Evolutionary conservation across 2,329 filamentous ascomycete species (phyloP).

Genomic region (Aureobasidium sp.): DNA sequence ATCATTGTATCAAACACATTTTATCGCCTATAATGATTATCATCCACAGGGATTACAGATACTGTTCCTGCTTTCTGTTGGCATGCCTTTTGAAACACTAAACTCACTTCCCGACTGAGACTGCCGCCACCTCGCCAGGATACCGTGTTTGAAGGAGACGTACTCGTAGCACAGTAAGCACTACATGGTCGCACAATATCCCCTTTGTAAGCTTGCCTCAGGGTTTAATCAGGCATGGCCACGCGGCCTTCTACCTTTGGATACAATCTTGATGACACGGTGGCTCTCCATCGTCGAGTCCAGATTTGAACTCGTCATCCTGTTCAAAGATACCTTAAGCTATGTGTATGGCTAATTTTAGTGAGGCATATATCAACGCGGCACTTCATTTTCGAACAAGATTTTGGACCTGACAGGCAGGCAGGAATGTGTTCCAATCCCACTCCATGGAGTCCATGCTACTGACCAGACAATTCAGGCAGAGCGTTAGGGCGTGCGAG

Average conservation of each 20-base stretch:
- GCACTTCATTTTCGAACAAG: neutral
- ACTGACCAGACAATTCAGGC: neutral
- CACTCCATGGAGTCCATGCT: no score
- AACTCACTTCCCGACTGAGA: neutral
- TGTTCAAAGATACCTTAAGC: neutral
- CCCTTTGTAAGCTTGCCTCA: neutral
- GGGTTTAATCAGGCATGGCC: neutral
- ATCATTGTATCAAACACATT: neutral
- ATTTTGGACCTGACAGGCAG: neutral
- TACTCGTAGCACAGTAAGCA: neutral
- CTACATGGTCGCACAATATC: neutral
- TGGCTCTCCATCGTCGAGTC: neutral
- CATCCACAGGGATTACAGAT: neutral
- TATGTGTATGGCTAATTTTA: neutral
- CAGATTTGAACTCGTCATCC: constrained; percentile 9
- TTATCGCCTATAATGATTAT: neutral
- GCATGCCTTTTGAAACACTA: neutral
- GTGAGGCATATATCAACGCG: neutral
- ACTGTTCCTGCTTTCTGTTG: neutral
- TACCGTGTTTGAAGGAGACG: neutral
- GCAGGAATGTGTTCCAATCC: neutral
- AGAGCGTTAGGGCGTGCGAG: neutral
- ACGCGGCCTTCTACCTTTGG: constrained; percentile 5
- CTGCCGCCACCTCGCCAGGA: neutral
- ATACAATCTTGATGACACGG: constrained; percentile 10